A percentile compares a stretch with the other conserved stretches of the same genome.
These are phyloP conservation scores for Picea sitchensis DNA, from an alignment of 75 land plant genomes.

Conservation along the genomic window DNA sequence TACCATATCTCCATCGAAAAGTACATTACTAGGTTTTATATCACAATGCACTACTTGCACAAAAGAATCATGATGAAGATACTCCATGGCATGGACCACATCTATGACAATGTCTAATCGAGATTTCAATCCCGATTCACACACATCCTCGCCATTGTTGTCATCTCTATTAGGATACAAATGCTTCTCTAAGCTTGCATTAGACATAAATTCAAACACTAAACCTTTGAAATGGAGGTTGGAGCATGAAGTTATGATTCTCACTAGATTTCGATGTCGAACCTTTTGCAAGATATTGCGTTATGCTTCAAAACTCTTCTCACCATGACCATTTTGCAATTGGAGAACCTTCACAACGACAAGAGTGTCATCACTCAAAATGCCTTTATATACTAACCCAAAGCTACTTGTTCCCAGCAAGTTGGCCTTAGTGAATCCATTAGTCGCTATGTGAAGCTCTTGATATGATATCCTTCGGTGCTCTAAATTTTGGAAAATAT, in stretches of 20 bases:
- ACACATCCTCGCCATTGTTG: too few species aligned
- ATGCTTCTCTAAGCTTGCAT: too few species aligned
- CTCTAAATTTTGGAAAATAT: not conserved
- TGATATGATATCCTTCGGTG: not conserved
- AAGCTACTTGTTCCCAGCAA: not conserved
- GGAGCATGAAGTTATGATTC: not conserved
- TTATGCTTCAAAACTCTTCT: not conserved
- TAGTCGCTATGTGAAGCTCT: not conserved
- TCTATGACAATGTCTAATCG: constrained; percentile 30
- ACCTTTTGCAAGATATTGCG: not conserved
- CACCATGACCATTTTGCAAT: not conserved
- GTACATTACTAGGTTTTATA: constrained; percentile 9
- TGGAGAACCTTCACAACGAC: constrained; percentile 4
- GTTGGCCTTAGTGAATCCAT: not conserved
- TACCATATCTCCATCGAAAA: not conserved
- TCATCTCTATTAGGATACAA: not conserved
- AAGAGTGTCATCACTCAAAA: not conserved
- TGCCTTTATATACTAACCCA: constrained; percentile 6
- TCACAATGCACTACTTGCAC: constrained; percentile 6
- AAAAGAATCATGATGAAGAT: constrained; percentile 26
- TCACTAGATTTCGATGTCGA: constrained; percentile 8
- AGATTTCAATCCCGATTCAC: not conserved
- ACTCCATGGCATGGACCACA: constrained; percentile 31
- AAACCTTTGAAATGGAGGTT: constrained; percentile 3
- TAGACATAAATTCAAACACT: not conserved